Evolutionary conservation across 495 filamentous ascomycete species (phyloP).

Genomic region (Trichoderma asperelloides): DNA sequence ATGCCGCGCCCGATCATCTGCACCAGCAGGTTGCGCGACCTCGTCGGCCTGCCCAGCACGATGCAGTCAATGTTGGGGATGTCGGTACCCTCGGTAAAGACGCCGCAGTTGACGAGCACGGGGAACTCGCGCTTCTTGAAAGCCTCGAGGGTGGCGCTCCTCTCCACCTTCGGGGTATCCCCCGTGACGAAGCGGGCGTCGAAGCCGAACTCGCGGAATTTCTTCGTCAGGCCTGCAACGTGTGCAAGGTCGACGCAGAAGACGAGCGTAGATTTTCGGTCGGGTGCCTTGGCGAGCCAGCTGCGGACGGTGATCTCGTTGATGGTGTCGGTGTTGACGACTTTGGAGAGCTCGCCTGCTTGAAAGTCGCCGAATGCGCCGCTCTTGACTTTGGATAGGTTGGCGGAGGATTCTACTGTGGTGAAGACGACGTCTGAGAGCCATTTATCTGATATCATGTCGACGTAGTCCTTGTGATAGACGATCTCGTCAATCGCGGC

Average conservation of each 20-base stretch:
- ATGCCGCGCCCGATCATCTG: conserved; percentile 98
- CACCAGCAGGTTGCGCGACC: conserved; percentile 79
- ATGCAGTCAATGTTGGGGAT: conserved; percentile 97
- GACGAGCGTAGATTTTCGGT: conserved; percentile 74
- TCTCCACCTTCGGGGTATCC: conserved; percentile 54
- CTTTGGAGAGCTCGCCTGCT: conserved; percentile 58
- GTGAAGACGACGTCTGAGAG: conserved; percentile 85
- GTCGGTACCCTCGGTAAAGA: conserved; percentile 95
- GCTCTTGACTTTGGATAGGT: conserved; percentile 60
- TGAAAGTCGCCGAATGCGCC: conserved; percentile 71
- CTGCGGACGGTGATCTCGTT: conserved; percentile 77
- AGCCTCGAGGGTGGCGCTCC: conserved; percentile 57
- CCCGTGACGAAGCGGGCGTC: conserved; percentile 80
- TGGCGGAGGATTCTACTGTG: conserved; percentile 72
- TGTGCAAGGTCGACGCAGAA: conserved; percentile 90
- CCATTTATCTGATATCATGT: conserved; percentile 88
- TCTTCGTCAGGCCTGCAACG: conserved; percentile 58
- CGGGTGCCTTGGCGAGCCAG: conserved; percentile 68
- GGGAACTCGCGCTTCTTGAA: conserved; percentile 74
- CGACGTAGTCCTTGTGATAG: conserved; percentile 93
- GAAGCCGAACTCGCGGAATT: conserved; percentile 67
- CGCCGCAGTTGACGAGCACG: conserved; percentile 87
- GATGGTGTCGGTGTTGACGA: conserved; percentile 65
- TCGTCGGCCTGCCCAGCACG: conserved; percentile 78
- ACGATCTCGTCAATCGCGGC: conserved; percentile 91